Evolutionary conservation across 805 yeast species (phyloP), one percentile per base, ranked within the genome.

Genomic region (Nakazawaea holstii): DNA sequence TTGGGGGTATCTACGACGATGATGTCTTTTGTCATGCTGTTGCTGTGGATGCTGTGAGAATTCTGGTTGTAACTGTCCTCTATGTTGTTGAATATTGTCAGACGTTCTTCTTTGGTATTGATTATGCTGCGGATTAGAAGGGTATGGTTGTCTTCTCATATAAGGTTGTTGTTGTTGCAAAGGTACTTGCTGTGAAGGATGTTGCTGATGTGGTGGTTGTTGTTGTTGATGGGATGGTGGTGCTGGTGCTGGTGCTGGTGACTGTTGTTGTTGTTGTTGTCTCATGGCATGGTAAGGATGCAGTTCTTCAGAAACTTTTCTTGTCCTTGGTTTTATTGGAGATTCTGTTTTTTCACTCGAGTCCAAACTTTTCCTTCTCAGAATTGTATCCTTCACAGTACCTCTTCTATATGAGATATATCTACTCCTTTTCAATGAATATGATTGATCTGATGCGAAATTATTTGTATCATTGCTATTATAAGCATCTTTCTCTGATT

Each of bases 401-500:
- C 69, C 70, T 59, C 70, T 65, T 52, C 77, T 67, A 55, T 76
- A 76, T 0, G 79, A 73, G 29, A 76, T 69, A 70, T 80, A 75
- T 54, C 73, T 67, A 50, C 76, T 68, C 58, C 81, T 69, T 54
- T 67, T 73, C 39, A 64, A 42, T 8, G 48, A 17, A 24, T 55
- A 54, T 14, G 50, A 43, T 32, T 32, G 41, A 26, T 33, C 35
- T 8, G 24, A 43, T 20, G 32, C 9, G 27, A 14, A 14, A 20
- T 33, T 37, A 29, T 15, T 39, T 10, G 27, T 13, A 8, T 29
- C 20, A 35, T 28, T 49, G 2, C 51, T 43, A 14, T 66, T 68
- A 41, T 70, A 64, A 6, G 72, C 76, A 32, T 67, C 64, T 51
- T 60, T 70, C 56, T 76, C 82, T 4, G 73, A 70, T 46, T 71